Evolutionary conservation across 202 grass and related monocot species (phyloP).

Genomic region (Carex arenaria): DNA sequence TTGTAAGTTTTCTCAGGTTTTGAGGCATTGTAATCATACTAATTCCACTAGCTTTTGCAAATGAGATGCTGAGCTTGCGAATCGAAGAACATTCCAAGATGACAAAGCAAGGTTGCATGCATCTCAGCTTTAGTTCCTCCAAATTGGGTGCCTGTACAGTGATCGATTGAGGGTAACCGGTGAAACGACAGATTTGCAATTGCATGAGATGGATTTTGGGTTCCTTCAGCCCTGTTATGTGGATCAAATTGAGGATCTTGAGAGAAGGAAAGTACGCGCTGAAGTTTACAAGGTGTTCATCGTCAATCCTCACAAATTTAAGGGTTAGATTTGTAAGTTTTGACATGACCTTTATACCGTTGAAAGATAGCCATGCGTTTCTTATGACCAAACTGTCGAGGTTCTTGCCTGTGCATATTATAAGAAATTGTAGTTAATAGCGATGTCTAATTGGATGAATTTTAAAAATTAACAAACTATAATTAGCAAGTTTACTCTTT

Average conservation of each 20-base stretch:
- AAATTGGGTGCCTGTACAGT: constrained; percentile 28
- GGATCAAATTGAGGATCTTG: constrained; percentile 27
- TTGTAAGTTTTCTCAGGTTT: constrained; percentile 20
- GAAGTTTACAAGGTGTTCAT: constrained; percentile 25
- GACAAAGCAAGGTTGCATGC: constrained; percentile 21
- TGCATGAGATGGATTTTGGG: constrained; percentile 30
- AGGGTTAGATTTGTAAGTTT: constrained; percentile 31
- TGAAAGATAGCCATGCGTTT: constrained; percentile 30
- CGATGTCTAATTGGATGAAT: neutral
- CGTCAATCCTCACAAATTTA: constrained; percentile 29
- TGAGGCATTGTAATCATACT: neutral
- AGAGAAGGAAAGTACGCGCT: constrained; percentile 34
- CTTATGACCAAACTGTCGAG: constrained; percentile 30
- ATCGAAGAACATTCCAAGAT: constrained; percentile 19
- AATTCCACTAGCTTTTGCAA: neutral
- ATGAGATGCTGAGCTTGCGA: constrained; percentile 15
- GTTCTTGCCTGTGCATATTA: constrained; percentile 8
- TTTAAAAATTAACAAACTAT: neutral
- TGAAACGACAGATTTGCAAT: constrained; percentile 19
- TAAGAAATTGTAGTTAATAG: neutral
- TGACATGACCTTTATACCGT: constrained; percentile 18
- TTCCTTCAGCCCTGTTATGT: constrained; percentile 24
- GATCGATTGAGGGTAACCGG: constrained; percentile 17
- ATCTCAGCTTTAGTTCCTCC: constrained; percentile 36
- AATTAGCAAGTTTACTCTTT: neutral